Base-by-base conservation (phyloP, 2,329 filamentous ascomycete species). In the Botrytis hyacinthi region DNA sequence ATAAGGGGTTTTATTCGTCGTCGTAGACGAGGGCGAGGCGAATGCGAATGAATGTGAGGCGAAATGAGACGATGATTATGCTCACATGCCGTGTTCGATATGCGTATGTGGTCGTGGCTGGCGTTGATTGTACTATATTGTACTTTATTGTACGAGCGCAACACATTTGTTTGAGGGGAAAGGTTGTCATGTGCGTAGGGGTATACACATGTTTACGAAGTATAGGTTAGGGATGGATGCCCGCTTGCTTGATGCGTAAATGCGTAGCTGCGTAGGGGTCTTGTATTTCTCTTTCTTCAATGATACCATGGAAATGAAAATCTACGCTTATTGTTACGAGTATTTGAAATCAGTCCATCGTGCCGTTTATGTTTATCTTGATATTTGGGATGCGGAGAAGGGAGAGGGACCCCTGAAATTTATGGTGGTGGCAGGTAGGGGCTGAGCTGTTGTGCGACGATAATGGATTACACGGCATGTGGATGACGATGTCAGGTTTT, bases 21-120 rank as follows among this genome's bases (percentile, higher is more conserved):
- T 29, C 48, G 48, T 54, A 57, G 48, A 57, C 48, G 46, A 40
- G 35, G 9, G 26, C 35, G 65, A 67, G 32, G 65, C 65, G 65
- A 54, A 40, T 67, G 46, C 65, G 46, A 67, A 57, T 57, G 35
- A 54, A 54, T 29, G n/a, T 57, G 48, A 57, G 66, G 66, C 48
- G 48, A 68, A 37, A 68, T 5, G 66, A 68, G 35, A 68, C 54
- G 22, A 42, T 57, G 35, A 68, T 57, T 32, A 57, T 57, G 48
- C 66, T 32, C 66, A 57, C 37, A 57, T 68, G 66, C n/a, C 29
- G 66, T 68, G 48, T 68, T 68, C 16, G 54, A 37, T 68, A 68
- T 68, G 66, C 66, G 37, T 57, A 57, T 57, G n/a, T 68, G 48
- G n/a, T 57, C 66, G 66, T 68, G 48, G 66, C 66, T 68, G 48